phyloP scores from a whole-genome alignment of 73 alveolate species.

The Paramecium octaurelia region DNA sequence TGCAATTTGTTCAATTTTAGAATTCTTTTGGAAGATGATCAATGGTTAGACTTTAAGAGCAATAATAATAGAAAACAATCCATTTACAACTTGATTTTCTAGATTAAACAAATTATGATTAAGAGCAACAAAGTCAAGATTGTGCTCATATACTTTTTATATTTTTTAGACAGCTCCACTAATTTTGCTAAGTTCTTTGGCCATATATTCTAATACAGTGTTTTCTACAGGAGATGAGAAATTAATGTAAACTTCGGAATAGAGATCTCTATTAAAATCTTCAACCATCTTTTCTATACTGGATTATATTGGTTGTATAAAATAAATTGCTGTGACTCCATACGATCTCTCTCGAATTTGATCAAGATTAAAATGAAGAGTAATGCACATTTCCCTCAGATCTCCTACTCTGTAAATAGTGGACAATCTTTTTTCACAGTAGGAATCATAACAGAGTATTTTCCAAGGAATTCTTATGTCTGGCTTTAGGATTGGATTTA shows the following conservation, averaged over 20 bases:
- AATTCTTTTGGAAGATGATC: background rate
- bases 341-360: constrained; percentile 47
- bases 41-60: constrained; percentile 43
- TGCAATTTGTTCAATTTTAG: constrained; percentile 27
- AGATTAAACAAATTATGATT: constrained; percentile 31
- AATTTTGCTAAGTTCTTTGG: constrained; percentile 46
- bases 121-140: constrained; percentile 46
- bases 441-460: constrained; percentile 41
- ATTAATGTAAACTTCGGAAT: constrained; percentile 40
- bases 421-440: constrained; percentile 34
- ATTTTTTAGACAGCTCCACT: constrained; percentile 52
- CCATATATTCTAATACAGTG: constrained; percentile 24
- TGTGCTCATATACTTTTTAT: constrained; percentile 20
- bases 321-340: constrained; percentile 47
- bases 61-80: constrained; percentile 13
- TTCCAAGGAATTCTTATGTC: constrained; percentile 35
- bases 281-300: constrained; percentile 23
- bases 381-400: constrained; percentile 58
- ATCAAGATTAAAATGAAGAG: constrained; percentile 50
- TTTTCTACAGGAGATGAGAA: constrained; percentile 36
- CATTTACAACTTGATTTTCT: background rate
- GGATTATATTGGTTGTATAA: background rate
- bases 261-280: constrained; percentile 58
- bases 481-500: background rate
- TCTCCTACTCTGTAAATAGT: constrained; percentile 57